These are phyloP conservation scores for Salix udensis DNA, from an alignment of 345 rosid genomes.

Conservation along the genomic window DNA sequence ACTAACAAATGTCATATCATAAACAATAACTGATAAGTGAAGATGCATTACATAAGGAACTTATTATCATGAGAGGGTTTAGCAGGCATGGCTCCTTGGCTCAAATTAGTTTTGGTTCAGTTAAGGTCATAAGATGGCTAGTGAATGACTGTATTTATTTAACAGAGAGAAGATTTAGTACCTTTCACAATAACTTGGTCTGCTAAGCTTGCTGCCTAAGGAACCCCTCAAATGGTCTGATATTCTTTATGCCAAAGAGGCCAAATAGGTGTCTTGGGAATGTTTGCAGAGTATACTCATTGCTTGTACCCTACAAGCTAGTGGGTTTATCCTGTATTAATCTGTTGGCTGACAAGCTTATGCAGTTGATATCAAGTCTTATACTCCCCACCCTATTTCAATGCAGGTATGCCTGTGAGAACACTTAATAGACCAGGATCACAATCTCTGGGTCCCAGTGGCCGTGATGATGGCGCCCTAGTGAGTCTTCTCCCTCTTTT, in stretches of 20 bases:
- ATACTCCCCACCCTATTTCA: no score
- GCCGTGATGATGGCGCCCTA: conserved; percentile 41
- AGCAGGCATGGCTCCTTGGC: neutral
- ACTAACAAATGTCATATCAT: neutral
- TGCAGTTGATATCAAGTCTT: neutral
- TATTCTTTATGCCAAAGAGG: neutral
- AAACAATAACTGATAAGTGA: neutral
- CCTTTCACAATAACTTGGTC: neutral
- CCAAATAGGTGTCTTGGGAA: neutral
- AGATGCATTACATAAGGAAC: neutral
- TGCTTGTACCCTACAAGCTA: neutral
- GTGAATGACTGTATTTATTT: neutral
- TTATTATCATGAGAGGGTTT: neutral
- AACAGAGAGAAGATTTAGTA: neutral
- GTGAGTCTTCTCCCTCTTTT: conserved; percentile 20
- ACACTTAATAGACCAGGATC: conserved; percentile 24
- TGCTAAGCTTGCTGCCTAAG: neutral
- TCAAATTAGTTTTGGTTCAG: neutral
- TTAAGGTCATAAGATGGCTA: neutral
- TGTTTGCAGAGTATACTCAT: neutral
- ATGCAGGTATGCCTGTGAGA: conserved; percentile 19
- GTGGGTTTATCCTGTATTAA: neutral
- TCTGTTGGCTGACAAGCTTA: neutral
- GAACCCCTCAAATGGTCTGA: neutral
- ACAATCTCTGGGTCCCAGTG: conserved; percentile 36